Evolutionary conservation across 371 early-diverging fungal genomes (phyloP).

Genomic region (Nematocida ironsii): DNA sequence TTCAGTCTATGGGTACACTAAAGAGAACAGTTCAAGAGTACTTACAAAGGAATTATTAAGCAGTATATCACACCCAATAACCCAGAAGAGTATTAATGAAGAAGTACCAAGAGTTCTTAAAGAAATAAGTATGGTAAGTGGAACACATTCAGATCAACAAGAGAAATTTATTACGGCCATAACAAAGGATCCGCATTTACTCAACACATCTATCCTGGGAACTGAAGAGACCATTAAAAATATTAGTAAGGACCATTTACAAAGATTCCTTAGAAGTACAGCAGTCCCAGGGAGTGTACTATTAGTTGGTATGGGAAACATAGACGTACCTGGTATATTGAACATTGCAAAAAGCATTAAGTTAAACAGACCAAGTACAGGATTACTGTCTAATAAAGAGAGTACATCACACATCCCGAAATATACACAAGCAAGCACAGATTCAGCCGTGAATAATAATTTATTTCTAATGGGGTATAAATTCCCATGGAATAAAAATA

Average conservation of each 20-base stretch:
- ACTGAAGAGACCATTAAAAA: background rate
- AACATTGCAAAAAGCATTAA: background rate
- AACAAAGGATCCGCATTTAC: background rate
- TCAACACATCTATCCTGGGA: slow-evolving; percentile 19
- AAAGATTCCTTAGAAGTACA: slow-evolving; percentile 10
- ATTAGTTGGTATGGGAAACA: slow-evolving; percentile 3
- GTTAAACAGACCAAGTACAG: background rate
- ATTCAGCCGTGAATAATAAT: too few species aligned
- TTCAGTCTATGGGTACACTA: slow-evolving; percentile 5
- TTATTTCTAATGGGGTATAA: slow-evolving; percentile 8
- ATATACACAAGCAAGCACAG: too few species aligned
- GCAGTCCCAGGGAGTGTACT: background rate
- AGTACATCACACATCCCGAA: too few species aligned
- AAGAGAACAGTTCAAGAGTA: background rate
- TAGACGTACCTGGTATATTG: background rate
- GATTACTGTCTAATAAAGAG: too few species aligned
- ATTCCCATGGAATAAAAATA: slow-evolving; percentile 9
- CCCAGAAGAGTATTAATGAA: background rate
- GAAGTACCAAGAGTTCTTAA: slow-evolving; percentile 3
- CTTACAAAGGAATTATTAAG: slow-evolving; percentile 1
- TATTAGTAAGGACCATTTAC: background rate
- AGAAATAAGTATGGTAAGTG: background rate
- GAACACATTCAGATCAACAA: background rate
- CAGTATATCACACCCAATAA: background rate
- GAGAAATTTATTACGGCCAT: slow-evolving; percentile 1